Base-by-base conservation (phyloP, 1,139 yeast genomes). In the Casaregolazyma lundiana region DNA sequence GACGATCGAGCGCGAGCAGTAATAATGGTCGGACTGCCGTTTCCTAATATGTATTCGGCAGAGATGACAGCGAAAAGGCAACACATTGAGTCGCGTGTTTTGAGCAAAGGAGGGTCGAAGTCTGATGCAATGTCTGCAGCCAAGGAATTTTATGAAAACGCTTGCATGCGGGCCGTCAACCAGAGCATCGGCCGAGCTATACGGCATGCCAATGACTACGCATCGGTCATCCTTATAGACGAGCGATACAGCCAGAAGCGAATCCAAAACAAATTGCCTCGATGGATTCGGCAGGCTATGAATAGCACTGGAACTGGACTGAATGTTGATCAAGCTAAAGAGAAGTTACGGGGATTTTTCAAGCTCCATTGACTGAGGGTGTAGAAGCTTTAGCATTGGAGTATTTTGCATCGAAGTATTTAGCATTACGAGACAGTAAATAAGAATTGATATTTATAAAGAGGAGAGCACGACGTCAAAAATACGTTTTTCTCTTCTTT, bases 111-210 rank as follows among this genome's bases (percentile, higher is more conserved):
- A 0, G 75, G 73, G 0, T 59, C 77, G 0, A 48, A 46, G 22
- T 18, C 21, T 7, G 68, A 67, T 32, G 84, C 84, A 0, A 56
- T 55, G 24, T 69, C 63, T 3, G 72, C 71, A n/a, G 73, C 84
- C 1, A 66, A 68, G n/a, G 76, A 73, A 38, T 88, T 79, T 58
- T 84, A 86, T 58, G 96, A 89, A 56, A 88, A 87, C 60, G 71
- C 88, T 7, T 89, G 97, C 62, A 85, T 92, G 95, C 77, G 92
- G 49, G 85, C 96, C 0, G 88, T 90, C 1, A 90, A 90, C 61
- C 98, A 90, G 65, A 81, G 95, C 65, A 83, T 92, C 16, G 98
- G 97, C 0, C 75, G 98, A 57, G 88, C 97, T 17, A 90, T 90
- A 35, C 71, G 98, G 50, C 96, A 90, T 63, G 75, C 75, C 21